These are phyloP conservation scores for Syzygium aqueum DNA, from an alignment of 345 rosid species.

Conservation along the genomic window DNA sequence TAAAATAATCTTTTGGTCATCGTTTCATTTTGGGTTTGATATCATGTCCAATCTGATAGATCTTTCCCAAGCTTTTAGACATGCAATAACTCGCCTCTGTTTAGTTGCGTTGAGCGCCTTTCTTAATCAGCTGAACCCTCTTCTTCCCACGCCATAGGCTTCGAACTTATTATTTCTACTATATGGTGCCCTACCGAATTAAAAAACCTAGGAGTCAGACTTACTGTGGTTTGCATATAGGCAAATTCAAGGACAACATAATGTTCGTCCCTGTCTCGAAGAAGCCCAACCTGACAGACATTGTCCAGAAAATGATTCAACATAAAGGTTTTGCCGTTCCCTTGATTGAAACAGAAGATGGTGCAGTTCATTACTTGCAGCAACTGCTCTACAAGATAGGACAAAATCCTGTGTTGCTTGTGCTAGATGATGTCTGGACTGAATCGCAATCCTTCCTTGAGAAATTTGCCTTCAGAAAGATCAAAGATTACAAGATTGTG, in stretches of 20 bases:
- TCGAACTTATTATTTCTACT: too few relatives aligned
- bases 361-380: conserved; percentile 13
- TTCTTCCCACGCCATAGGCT: too few relatives aligned
- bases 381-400: conserved; percentile 10
- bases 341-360: conserved; percentile 13
- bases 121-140: too few relatives aligned
- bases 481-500: conserved; percentile 36
- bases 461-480: conserved; percentile 3
- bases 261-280: conserved; percentile 38
- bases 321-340: conserved; percentile 1
- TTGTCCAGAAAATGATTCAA: conserved; percentile 20
- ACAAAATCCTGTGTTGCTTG: conserved; percentile 29
- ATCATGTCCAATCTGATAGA: too few relatives aligned
- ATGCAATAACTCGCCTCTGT: too few relatives aligned
- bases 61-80: too few relatives aligned
- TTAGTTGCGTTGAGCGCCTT: too few relatives aligned
- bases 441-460: conserved; percentile 26
- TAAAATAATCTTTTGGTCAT: too few relatives aligned
- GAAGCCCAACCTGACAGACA: conserved; percentile 16
- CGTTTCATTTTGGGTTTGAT: too few relatives aligned
- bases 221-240: neutral
- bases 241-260: conserved; percentile 22
- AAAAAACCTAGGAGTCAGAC: too few relatives aligned
- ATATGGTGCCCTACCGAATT: too few relatives aligned
- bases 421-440: conserved; percentile 62